Evolutionary conservation across 2,329 filamentous ascomycete species (phyloP).

Genomic region (Fusarium praegraminearum): DNA sequence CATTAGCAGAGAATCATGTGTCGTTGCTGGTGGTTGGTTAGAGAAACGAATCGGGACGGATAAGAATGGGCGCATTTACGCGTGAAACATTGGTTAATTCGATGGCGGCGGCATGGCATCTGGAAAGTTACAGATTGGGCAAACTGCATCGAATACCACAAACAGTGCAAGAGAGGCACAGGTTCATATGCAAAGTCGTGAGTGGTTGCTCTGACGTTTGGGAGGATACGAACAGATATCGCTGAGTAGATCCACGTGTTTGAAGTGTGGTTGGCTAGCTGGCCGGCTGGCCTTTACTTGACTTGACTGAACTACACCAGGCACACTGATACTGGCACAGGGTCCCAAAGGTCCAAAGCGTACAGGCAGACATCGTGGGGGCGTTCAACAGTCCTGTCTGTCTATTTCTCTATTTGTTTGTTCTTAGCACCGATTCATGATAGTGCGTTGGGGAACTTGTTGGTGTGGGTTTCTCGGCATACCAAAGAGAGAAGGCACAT

Average conservation of each 20-base stretch:
- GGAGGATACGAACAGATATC: conserved; percentile 22
- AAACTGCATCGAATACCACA: conserved; percentile 11
- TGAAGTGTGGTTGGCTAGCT: conserved; percentile 25
- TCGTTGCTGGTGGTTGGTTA: not conserved
- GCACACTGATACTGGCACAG: conserved; percentile 8
- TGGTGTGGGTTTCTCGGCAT: conserved; percentile 24
- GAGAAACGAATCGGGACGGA: not conserved
- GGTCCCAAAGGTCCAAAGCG: not conserved
- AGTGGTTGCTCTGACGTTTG: conserved; percentile 18
- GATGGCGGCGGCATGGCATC: not conserved
- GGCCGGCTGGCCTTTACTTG: not conserved
- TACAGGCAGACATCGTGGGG: conserved; percentile 2
- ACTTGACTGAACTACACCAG: not conserved
- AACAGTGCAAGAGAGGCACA: conserved; percentile 5
- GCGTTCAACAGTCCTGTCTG: not conserved
- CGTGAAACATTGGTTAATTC: conserved; percentile 1
- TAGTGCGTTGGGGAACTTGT: not conserved
- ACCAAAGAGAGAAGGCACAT: conserved; percentile 31
- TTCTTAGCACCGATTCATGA: not conserved
- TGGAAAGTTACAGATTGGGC: conserved; percentile 7
- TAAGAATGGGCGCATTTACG: not conserved
- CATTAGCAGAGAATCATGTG: conserved; percentile 10
- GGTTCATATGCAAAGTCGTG: conserved; percentile 3
- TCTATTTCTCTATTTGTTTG: not conserved
- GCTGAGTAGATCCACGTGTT: conserved; percentile 41